These are phyloP conservation scores for Gnaphalium uliginosum DNA, from an alignment of 129 eudicot species.

Conservation along the genomic window DNA sequence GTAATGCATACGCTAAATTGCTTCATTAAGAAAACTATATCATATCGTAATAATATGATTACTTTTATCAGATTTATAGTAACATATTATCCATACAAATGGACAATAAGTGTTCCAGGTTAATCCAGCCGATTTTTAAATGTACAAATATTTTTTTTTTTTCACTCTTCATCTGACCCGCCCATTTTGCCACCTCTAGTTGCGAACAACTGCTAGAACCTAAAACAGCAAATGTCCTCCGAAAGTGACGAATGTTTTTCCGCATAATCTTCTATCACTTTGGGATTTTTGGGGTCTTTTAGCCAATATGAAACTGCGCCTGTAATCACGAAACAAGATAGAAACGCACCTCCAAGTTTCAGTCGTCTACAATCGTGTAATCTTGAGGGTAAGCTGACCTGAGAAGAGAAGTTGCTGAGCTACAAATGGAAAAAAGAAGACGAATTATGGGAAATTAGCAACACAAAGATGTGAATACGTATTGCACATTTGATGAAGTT, in stretches of 20 bases:
- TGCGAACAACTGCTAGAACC: neutral
- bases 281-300: neutral
- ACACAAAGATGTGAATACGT: slow-evolving; percentile 1
- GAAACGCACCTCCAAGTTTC: slow-evolving; percentile 17
- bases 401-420: slow-evolving; percentile 27
- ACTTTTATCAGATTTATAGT: too few relatives aligned
- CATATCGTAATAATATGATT: too few relatives aligned
- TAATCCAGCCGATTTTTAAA: too few relatives aligned
- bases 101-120: neutral
- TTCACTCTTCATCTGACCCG: neutral
- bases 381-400: slow-evolving; percentile 55
- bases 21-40: neutral
- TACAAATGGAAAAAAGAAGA: slow-evolving; percentile 20
- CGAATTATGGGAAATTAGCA: slow-evolving; percentile 2
- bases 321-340: neutral
- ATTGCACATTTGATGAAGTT: neutral
- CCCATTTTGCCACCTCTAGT: slow-evolving; percentile 2
- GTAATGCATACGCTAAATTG: neutral
- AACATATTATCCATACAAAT: neutral
- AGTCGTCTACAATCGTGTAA: slow-evolving; percentile 34
- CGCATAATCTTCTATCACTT: too few relatives aligned
- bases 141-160: neutral
- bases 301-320: neutral
- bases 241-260: neutral
- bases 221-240: neutral